These are phyloP conservation scores for Mycena crocata DNA, from an alignment of 768 basidiomycete genomes.

Conservation along the genomic window DNA sequence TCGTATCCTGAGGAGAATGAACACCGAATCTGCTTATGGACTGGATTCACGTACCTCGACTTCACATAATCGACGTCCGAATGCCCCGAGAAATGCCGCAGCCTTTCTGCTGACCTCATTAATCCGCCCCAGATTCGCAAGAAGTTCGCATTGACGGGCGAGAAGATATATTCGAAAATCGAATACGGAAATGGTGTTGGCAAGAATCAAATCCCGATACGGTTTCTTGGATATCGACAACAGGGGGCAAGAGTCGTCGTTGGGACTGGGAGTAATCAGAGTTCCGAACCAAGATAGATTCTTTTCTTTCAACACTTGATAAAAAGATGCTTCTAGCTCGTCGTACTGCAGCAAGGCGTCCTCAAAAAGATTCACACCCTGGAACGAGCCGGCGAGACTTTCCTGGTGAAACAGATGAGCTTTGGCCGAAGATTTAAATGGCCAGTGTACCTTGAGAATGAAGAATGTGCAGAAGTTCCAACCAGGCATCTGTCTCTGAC, in stretches of 20 bases:
- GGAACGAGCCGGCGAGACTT: slow-evolving; percentile 91
- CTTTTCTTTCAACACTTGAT: slow-evolving; percentile 77
- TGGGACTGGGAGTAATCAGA: slow-evolving; percentile 73
- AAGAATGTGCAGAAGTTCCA: slow-evolving; percentile 99
- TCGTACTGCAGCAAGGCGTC: slow-evolving; percentile 92
- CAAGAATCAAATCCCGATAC: slow-evolving; percentile 89
- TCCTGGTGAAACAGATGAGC: slow-evolving; percentile 66
- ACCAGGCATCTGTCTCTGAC: slow-evolving; percentile 91
- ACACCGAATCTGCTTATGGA: not conserved
- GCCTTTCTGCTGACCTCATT: slow-evolving; percentile 80
- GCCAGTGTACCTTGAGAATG: slow-evolving; percentile 80
- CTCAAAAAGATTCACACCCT: slow-evolving; percentile 89
- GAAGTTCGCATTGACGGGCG: slow-evolving; percentile 82
- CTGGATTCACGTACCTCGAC: slow-evolving; percentile 66
- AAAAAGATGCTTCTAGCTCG: slow-evolving; percentile 90
- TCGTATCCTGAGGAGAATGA: slow-evolving; percentile 50
- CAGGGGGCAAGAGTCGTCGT: slow-evolving; percentile 85
- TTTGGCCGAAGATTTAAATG: slow-evolving; percentile 7
- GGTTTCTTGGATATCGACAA: slow-evolving; percentile 85
- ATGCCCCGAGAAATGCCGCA: slow-evolving; percentile 78
- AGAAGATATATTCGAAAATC: slow-evolving; percentile 94
- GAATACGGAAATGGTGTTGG: slow-evolving; percentile 92
- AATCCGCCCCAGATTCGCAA: slow-evolving; percentile 75
- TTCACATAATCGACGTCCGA: slow-evolving; percentile 81
- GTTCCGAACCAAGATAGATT: slow-evolving; percentile 94